phyloP scores from a whole-genome alignment of 441 rosid species.

The Mallotus japonicus region DNA sequence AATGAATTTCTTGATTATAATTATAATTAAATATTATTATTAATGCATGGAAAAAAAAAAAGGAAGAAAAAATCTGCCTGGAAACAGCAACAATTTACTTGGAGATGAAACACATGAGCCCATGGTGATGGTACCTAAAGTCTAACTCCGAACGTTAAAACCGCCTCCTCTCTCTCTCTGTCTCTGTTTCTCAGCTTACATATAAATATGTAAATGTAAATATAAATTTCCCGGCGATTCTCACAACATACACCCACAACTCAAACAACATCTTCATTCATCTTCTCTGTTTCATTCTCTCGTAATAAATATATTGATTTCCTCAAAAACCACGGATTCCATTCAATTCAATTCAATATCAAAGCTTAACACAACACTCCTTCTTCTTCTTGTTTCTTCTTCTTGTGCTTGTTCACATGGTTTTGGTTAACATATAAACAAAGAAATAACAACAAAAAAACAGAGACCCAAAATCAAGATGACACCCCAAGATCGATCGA shows the following conservation, averaged over 20 bases:
- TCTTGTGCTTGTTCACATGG: constrained; percentile 22
- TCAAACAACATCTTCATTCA: no score
- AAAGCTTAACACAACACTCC: background rate
- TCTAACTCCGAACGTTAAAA: constrained; percentile 29
- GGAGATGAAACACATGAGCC: no score
- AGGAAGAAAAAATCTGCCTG: no score
- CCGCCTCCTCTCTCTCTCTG: background rate
- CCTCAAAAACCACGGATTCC: background rate
- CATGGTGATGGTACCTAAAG: background rate
- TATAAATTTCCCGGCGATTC: constrained; percentile 23
- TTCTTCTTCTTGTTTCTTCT: background rate
- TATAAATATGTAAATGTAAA: background rate
- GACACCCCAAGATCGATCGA: constrained; percentile 34
- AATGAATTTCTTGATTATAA: no score
- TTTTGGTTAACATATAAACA: background rate
- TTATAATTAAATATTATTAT: no score
- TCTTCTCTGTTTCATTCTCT: background rate
- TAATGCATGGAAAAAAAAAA: no score
- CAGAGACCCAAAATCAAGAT: background rate
- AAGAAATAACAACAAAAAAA: background rate
- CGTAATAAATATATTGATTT: background rate
- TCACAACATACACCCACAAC: background rate
- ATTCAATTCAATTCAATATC: background rate
- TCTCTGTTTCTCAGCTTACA: background rate
- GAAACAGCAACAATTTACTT: no score